Base-by-base conservation (phyloP, 2,329 filamentous ascomycete species). In the Epichloe sibirici region DNA sequence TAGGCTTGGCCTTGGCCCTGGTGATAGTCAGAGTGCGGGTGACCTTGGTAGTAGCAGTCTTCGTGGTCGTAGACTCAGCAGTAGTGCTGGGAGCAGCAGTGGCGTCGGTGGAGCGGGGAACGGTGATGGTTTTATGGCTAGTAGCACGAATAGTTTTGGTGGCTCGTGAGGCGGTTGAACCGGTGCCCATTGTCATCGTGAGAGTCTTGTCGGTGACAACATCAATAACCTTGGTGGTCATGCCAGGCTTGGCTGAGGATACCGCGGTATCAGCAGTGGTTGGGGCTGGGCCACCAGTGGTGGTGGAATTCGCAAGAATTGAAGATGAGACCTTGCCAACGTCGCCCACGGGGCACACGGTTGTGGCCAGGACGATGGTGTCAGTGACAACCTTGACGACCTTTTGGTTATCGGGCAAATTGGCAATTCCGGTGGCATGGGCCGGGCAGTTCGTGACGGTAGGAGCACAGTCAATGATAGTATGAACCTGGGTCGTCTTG, bases 381-480 rank as follows among this genome's bases (percentile, higher is more conserved):
- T 71, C 62, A 53, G 71, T 73, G 54, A 69, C 63, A 47, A 66
- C 58, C 51, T 62, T 55, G 53, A 63, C 63, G 49, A 59, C 55
- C 61, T 63, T 65, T 56, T 69, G 64, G 13, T 62, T 58, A 57
- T 66, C 65, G 53, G 70, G 67, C 46, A 72, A 61, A 54, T 62
- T 59, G 49, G 64, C 64, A 49, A 68, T 60, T 49, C 59, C 66
- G 23, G 65, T 62, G 56, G 63, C 46, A 53, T 61, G 51, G 53
- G 48, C 65, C 52, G 71, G 70, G 67, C 79, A 82, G 78, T 80
- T 69, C 66, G 77, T 79, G 63, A 79, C 72, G 53, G 74, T 76
- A 52, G 78, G 69, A 56, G 71, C 75, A 64, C 78, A 82, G 53
- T 75, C 79, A 60, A 73, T 81, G 67, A 81, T 71, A 65, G 78